phyloP scores from a whole-genome alignment of 306 rosid species.

The Sesbania bispinosa region DNA sequence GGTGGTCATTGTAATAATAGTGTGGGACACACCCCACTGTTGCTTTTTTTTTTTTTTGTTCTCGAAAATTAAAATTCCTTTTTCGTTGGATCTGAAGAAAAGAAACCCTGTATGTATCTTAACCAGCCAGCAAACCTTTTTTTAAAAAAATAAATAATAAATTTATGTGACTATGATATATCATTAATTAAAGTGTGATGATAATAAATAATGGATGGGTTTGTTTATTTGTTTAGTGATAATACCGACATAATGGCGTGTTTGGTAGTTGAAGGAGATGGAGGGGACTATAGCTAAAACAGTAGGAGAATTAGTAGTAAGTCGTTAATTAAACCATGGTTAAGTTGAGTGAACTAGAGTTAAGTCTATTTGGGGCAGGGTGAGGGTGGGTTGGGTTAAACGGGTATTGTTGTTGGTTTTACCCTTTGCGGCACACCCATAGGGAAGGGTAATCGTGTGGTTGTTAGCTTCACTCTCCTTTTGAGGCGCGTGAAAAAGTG shows the following conservation, averaged over 20 bases:
- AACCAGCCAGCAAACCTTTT: slow-evolving; percentile 35
- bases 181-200: not conserved
- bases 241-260: not conserved
- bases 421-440: not conserved
- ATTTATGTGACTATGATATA: not conserved
- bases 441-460: not conserved
- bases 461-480: not conserved
- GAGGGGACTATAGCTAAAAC: too few species aligned
- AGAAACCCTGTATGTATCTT: too few species aligned
- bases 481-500: slow-evolving; percentile 11
- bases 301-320: not conserved
- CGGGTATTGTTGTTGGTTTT: slow-evolving; percentile 9
- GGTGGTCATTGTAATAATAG: slow-evolving; percentile 1
- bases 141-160: not conserved
- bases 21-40: not conserved
- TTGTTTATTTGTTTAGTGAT: not conserved
- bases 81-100: slow-evolving; percentile 58
- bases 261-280: not conserved
- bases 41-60: slow-evolving; percentile 1
- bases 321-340: not conserved
- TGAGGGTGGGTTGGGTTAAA: too few species aligned
- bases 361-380: not conserved
- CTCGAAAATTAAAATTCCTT: not conserved
- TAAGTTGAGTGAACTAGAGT: not conserved
- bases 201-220: not conserved